These are phyloP conservation scores for Cladochytrium replicatum DNA, from an alignment of 192 early-diverging fungal species.

Conservation along the genomic window DNA sequence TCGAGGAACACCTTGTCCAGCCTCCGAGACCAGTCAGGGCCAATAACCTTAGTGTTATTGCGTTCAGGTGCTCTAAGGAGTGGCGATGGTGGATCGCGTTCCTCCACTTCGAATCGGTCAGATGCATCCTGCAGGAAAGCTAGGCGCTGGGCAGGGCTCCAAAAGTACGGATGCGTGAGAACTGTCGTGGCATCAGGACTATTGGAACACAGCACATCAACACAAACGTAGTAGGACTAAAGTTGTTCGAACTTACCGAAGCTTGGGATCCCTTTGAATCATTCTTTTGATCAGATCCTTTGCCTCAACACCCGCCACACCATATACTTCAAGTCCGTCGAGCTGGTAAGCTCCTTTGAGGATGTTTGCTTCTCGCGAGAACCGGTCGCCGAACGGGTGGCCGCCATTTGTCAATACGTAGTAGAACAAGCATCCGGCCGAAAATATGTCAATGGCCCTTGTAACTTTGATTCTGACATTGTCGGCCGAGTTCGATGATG, in stretches of 20 bases:
- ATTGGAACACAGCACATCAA: not conserved
- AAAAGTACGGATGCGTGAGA: constrained; percentile 91
- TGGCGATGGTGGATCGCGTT: constrained; percentile 54
- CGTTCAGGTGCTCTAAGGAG: constrained; percentile 58
- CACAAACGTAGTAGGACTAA: not conserved
- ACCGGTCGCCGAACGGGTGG: constrained; percentile 93
- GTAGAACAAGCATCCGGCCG: constrained; percentile 90
- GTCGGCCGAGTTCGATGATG: constrained; percentile 21
- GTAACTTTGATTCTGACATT: constrained; percentile 56
- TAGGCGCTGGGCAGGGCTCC: constrained; percentile 74
- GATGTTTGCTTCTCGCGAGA: constrained; percentile 84
- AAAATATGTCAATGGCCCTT: constrained; percentile 89
- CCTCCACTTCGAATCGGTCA: constrained; percentile 87
- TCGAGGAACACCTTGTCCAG: constrained; percentile 63
- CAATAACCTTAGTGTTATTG: constrained; percentile 49
- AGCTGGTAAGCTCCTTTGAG: constrained; percentile 64
- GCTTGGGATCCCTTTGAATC: constrained; percentile 65
- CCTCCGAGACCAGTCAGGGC: constrained; percentile 62
- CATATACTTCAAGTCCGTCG: constrained; percentile 56
- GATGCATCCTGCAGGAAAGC: constrained; percentile 90
- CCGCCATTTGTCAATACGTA: constrained; percentile 81
- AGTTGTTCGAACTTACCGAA: constrained; percentile 47
- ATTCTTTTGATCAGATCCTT: constrained; percentile 85
- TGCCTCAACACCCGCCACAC: constrained; percentile 68
- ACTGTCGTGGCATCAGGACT: constrained; percentile 70